These are phyloP conservation scores for Fusarium sp. DNA, from an alignment of 2,329 filamentous ascomycete genomes.

Conservation along the genomic window DNA sequence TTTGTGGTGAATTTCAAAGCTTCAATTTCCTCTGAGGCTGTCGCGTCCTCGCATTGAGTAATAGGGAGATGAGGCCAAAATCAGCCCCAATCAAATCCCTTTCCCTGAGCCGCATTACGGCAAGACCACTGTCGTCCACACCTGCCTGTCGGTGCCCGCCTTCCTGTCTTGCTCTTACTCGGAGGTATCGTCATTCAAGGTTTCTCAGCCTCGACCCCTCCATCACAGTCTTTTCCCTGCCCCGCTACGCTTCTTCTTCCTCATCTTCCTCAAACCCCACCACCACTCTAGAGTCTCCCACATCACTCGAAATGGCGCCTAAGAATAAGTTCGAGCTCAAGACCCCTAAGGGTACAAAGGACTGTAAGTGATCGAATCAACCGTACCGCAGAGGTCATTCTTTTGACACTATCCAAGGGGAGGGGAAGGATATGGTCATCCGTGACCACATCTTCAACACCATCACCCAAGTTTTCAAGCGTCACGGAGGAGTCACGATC, in stretches of 20 bases:
- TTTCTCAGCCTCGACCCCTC: conserved; percentile 29
- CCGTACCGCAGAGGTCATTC: neutral
- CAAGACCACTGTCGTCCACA: conserved; percentile 11
- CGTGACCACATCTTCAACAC: conserved; percentile 81
- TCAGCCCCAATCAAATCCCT: conserved; percentile 35
- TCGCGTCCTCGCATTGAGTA: conserved; percentile 30
- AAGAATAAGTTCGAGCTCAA: conserved; percentile 66
- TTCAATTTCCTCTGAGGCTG: conserved; percentile 21
- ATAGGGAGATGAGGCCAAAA: conserved; percentile 39
- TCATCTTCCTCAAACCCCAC: conserved; percentile 13
- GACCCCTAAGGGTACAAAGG: conserved; percentile 90
- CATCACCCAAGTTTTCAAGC: conserved; percentile 83
- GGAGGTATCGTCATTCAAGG: neutral
- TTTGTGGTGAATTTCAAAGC: conserved; percentile 28
- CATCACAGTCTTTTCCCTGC: conserved; percentile 35
- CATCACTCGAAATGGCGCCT: conserved; percentile 42
- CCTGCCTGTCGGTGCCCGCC: neutral
- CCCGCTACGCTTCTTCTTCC: conserved; percentile 35
- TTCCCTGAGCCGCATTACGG: conserved; percentile 31
- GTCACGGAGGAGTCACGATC: conserved; percentile 80
- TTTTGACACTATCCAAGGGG: conserved; percentile 53
- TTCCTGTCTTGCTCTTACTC: conserved; percentile 4
- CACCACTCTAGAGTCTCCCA: conserved; percentile 35
- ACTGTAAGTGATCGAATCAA: conserved; percentile 61
- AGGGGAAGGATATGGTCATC: conserved; percentile 80